Conservation (phyloP, 441 rosid genomes). For the Gossypium lobatum region DNA sequence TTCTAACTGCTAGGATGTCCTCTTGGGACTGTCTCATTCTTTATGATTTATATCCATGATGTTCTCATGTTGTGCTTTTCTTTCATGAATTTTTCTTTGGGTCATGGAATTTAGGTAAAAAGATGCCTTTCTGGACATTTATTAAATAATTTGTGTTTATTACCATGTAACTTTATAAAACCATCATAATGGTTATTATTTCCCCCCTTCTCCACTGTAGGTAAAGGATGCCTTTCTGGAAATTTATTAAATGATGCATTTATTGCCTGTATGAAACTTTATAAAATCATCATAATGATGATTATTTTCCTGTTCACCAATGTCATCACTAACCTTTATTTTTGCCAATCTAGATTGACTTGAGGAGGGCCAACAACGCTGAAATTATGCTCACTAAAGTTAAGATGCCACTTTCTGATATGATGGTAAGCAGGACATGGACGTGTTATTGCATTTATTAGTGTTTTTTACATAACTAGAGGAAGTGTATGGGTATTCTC, state of each 20-base stretch:
- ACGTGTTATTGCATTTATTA: not conserved
- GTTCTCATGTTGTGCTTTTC: not conserved
- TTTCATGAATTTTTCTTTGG: not conserved
- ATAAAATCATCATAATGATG: not conserved
- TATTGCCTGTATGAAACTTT: not conserved
- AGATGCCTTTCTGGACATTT: not conserved
- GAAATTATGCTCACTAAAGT: conserved; percentile 99
- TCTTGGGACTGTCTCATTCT: not conserved
- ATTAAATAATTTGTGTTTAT: conserved; percentile 1
- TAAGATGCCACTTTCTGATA: conserved; percentile 95
- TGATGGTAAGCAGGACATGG: conserved; percentile 74
- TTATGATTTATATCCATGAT: conserved; percentile 1
- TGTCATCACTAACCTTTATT: conserved; percentile 3
- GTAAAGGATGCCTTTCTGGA: too few species aligned
- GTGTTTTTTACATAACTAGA: not conserved
- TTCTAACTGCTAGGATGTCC: not conserved
- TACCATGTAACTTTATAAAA: not conserved
- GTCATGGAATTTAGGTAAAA: not conserved
- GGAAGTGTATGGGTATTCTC: conserved; percentile 1
- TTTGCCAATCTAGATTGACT: conserved; percentile 58
- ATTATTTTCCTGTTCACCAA: not conserved
- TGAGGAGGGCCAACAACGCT: conserved; percentile 97
- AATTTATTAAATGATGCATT: not conserved
- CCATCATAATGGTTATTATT: not conserved
- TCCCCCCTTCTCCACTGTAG: not conserved